These are phyloP conservation scores for Sphaerulina populicola DNA, from an alignment of 2,329 filamentous ascomycete genomes.

Conservation along the genomic window DNA sequence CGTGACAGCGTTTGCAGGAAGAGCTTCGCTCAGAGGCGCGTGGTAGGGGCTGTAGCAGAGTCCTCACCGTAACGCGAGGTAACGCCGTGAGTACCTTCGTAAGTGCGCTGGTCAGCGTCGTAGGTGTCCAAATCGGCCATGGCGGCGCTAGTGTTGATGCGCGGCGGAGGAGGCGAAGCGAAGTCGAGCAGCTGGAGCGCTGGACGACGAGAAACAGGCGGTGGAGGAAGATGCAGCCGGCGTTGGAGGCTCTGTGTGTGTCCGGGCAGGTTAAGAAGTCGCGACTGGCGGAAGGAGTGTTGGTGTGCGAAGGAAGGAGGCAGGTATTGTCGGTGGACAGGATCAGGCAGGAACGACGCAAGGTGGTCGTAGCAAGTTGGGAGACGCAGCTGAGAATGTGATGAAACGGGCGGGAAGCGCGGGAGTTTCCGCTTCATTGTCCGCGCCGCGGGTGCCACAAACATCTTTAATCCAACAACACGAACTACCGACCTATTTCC, in stretches of 20 bases:
- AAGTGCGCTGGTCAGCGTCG: conserved; percentile 57
- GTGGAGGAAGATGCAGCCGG: not conserved
- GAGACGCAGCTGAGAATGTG: not conserved
- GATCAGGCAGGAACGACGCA: not conserved
- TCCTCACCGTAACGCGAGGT: not conserved
- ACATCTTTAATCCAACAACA: too few species aligned
- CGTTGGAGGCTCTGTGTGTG: not conserved
- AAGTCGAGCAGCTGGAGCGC: not conserved
- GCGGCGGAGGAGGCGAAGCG: not conserved
- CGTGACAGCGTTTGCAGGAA: not conserved
- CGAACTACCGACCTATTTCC: too few species aligned
- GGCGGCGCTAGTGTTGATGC: conserved; percentile 1
- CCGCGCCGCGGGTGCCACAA: too few species aligned
- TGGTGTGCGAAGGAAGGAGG: not conserved
- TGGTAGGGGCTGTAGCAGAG: not conserved
- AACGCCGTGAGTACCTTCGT: conserved; percentile 50
- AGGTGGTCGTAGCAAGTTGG: not conserved
- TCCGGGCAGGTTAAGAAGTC: not conserved
- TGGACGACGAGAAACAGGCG: too few species aligned
- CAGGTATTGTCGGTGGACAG: too few species aligned
- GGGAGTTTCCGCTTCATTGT: not conserved
- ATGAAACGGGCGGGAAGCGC: not conserved
- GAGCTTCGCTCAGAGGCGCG: not conserved
- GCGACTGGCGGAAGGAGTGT: not conserved
- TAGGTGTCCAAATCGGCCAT: conserved; percentile 52